Percentiles rank a stretch among this genome's conserved stretches.
These are phyloP conservation scores for Populus hybrid DNA, from an alignment of 441 rosid genomes.

Conservation along the genomic window DNA sequence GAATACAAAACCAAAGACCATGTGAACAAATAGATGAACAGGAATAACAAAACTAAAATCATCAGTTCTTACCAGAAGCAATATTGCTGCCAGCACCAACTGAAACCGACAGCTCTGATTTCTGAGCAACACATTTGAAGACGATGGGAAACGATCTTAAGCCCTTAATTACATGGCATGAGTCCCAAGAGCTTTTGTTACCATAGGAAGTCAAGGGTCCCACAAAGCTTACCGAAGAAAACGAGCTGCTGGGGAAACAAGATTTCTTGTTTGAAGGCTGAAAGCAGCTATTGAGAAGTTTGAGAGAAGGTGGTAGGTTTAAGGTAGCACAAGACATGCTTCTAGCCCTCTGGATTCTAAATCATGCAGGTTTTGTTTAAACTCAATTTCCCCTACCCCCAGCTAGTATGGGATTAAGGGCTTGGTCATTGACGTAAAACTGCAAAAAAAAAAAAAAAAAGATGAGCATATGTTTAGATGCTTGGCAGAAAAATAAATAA, in stretches of 20 bases:
- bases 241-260: not conserved
- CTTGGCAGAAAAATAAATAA: not conserved
- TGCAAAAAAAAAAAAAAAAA: not conserved
- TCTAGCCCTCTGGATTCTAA: not conserved
- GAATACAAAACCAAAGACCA: not conserved
- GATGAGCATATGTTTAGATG: not conserved
- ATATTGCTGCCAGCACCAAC: constrained; percentile 16
- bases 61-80: constrained; percentile 36
- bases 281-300: constrained; percentile 21
- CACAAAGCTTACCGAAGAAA: not conserved
- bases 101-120: constrained; percentile 28
- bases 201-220: constrained; percentile 28
- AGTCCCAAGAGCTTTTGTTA: not conserved
- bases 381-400: not conserved
- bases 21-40: not conserved
- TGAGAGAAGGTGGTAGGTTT: constrained; percentile 23
- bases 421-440: not conserved
- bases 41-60: not conserved
- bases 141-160: constrained; percentile 15
- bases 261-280: not conserved
- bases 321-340: constrained; percentile 11
- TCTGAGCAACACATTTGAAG: constrained; percentile 29
- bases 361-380: not conserved
- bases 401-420: not conserved
- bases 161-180: not conserved